phyloP scores from a whole-genome alignment of 345 rosid species.

The Brassica juncea region DNA sequence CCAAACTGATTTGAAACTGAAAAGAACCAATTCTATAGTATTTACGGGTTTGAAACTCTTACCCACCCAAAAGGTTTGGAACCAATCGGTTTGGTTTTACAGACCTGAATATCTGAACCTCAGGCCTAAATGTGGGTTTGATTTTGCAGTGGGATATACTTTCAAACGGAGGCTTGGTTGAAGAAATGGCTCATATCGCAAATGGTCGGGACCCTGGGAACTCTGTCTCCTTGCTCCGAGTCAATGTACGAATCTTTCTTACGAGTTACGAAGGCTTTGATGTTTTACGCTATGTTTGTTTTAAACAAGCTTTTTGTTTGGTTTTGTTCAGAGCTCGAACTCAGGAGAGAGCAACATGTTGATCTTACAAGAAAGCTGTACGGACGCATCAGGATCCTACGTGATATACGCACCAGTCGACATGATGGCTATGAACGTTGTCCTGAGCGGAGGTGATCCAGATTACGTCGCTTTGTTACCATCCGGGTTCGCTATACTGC shows the following conservation, averaged over 20 bases:
- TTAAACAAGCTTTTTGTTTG: neutral
- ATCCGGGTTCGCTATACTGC: slow-evolving; percentile 92
- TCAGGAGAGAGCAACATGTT: slow-evolving; percentile 96
- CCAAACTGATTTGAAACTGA: no score
- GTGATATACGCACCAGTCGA: slow-evolving; percentile 97
- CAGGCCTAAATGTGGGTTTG: neutral
- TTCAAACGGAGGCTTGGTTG: slow-evolving; percentile 89
- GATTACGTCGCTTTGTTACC: slow-evolving; percentile 91
- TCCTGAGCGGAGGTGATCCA: slow-evolving; percentile 81
- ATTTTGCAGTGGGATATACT: slow-evolving; percentile 88
- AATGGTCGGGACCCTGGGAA: slow-evolving; percentile 93
- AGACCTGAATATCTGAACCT: no score
- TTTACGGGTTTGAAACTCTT: no score
- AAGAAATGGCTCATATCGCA: slow-evolving; percentile 98
- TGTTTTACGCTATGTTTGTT: neutral
- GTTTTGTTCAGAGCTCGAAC: slow-evolving; percentile 60
- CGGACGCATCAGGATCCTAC: slow-evolving; percentile 81
- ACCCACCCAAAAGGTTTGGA: no score
- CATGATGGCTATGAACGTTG: slow-evolving; percentile 76
- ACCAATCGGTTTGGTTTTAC: no score
- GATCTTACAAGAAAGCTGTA: slow-evolving; percentile 90
- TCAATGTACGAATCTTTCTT: slow-evolving; percentile 48
- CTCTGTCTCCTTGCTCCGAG: slow-evolving; percentile 82
- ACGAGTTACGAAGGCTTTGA: neutral
- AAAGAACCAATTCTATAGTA: no score